Evolutionary conservation across 495 filamentous ascomycete species (phyloP).

Genomic region (Daldinia childiae): DNA sequence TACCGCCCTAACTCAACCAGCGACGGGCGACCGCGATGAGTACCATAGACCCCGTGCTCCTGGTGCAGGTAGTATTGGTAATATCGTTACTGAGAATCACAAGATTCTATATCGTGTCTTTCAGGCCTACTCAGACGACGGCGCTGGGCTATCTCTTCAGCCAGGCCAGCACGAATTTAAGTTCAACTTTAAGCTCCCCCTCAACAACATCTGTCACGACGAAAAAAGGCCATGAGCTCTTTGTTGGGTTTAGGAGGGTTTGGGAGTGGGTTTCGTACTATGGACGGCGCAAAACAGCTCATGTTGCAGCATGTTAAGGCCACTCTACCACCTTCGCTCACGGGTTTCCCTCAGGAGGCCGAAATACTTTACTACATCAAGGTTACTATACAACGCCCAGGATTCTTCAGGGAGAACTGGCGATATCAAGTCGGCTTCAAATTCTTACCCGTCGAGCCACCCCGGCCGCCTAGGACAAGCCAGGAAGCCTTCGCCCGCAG

Average conservation of each 20-base stretch:
- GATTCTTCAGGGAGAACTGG: conserved; percentile 87
- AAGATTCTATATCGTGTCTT: conserved; percentile 75
- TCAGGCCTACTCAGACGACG: conserved; percentile 78
- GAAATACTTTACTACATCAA: conserved; percentile 95
- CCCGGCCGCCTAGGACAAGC: conserved; percentile 69
- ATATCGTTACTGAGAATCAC: conserved; percentile 60
- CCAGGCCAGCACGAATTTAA: conserved; percentile 87
- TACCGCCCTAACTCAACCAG: conserved; percentile 61
- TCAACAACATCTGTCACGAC: conserved; percentile 86
- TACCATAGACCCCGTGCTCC: conserved; percentile 32
- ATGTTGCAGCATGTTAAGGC: conserved; percentile 77
- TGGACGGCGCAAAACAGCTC: conserved; percentile 62
- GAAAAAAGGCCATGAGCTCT: conserved; percentile 55
- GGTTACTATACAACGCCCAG: conserved; percentile 82
- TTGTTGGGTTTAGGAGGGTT: conserved; percentile 55
- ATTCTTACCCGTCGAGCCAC: conserved; percentile 93
- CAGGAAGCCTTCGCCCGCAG: conserved; percentile 86
- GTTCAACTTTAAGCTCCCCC: conserved; percentile 91
- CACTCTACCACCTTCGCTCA: conserved; percentile 87
- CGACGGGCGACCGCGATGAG: conserved; percentile 30
- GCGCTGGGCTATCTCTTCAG: conserved; percentile 69
- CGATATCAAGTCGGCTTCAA: conserved; percentile 70
- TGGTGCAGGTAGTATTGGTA: conserved; percentile 37
- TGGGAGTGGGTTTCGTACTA: conserved; percentile 56
- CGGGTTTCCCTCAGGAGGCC: conserved; percentile 80